Base-by-base conservation (phyloP, 768 basidiomycete genomes). In the Kwoniella sp. region DNA sequence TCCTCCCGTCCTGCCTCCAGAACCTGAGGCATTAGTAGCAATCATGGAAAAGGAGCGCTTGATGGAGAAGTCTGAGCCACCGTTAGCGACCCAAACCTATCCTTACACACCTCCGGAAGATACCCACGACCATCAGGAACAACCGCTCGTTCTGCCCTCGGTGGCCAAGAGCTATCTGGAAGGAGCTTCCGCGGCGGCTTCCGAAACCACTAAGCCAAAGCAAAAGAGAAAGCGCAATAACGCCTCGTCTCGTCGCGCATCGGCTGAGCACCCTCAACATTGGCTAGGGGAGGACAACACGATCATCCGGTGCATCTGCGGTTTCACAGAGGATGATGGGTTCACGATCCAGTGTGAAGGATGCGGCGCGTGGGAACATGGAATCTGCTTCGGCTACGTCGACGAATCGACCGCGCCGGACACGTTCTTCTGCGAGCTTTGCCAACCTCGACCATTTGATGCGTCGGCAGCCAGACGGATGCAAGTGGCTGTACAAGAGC, bases 321-420 rank as follows among this genome's bases (percentile, higher is more conserved):
- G 82, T 5, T 80, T 81, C 55, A 75, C 78, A 39, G 79, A 82
- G 65, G 89, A 89, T 73, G 88, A 89, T 70, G 88, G 88, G 19
- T 87, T 85, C 71, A 85, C 83, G 9, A 87, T 91, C 57, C 86
- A 85, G 9, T 92, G 89, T 75, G 89, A 91, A 71, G 70, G 77
- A 42, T 92, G 89, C 68, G 80, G 79, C 19, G 80, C 84, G 32
- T 91, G 89, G 88, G 85, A 84, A 61, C 89, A 92, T 75, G 83
- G 81, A 6, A 83, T 82, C 7, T 91, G 90, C 74, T 75, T 78
- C 45, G 71, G 74, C 7, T 75, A 77, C 43, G 44, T 53, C 12
- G 87, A 89, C 40, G 81, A 84, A 50, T 90, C 86, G 79, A 73
- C 75, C 20, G 63, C 63, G 9, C 67, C 69, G 11, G 60, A 66